Base-by-base conservation (phyloP, 306 rosid species). In the Glycine latifolia region DNA sequence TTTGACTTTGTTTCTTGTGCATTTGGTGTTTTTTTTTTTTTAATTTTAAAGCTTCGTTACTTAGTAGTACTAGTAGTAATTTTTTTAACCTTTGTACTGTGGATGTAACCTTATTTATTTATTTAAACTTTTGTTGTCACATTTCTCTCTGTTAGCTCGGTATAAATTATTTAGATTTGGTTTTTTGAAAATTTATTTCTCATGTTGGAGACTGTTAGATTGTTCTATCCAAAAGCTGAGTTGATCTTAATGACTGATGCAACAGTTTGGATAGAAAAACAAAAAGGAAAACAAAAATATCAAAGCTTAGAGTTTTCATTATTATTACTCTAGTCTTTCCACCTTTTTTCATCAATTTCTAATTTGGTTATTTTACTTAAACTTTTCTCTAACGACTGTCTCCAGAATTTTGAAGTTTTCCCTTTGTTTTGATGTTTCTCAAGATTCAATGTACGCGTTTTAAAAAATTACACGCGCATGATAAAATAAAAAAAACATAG, bases 231-330 rank as follows among this genome's bases (percentile, higher is more conserved):
- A 83, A 85, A 80, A 10, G 68, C 85, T 14, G 54, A 73, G 85
- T 87, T 89, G 94, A 87, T 91, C 79, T 39, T 33, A 44, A 75
- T 80, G 73, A 62, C 79, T 47, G 17, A n/a, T 48, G 59, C 66
- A 68, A 79, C 16, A 68, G 17, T 17, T 46, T 17, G 33, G 12
- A 1, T 13, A 7, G 8, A 14, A 12, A 41, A 72, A 20, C 44
- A 52, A 37, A 26, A 26, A 26, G 31, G 31, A 26, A 26, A 26
- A 26, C 31, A 26, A 26, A 26, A 17, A 35, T 10, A 58, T 76
- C 7, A 37, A 79, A 65, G 53, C 80, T 77, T 54, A n/a, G 54
- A 75, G 53, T 70, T 69, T 47, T 47, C 26, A 9, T 47, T 56
- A 6, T n/a, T 58, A 6, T 67, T 14, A 37, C 8, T 43, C n/a